Evolutionary conservation across 106 monocot genomes (phyloP), one percentile per base, ranked within the genome.

Genomic region (Xerophyta viscosa): DNA sequence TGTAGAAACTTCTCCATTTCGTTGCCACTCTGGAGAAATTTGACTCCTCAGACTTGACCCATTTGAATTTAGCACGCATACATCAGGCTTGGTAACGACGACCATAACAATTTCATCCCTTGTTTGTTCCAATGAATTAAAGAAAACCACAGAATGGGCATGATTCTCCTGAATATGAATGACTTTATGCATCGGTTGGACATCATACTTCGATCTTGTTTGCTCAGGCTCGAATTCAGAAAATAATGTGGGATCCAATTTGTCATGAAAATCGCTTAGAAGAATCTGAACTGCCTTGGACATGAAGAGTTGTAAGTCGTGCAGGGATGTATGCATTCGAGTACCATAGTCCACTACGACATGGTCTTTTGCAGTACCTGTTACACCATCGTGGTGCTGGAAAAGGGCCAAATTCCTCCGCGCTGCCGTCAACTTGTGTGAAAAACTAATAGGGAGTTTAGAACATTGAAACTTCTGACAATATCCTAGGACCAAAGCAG

Each of bases 311-410:
- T 96, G 77, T 65, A 96, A 65, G 53, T 96, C 96, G 11, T 82
- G 89, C 57, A 96, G 55, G 37, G 96, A 81, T 50, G 54, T 71
- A 52, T 82, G 79, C 96, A 96, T 96, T 55, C 96, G 65, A 29
- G 57, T 82, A 31, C 94, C 94, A 46, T 96, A 96, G 46, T 96
- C 96, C 50, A 62, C 65, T 8, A 96, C 82, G 20, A 89, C 96
- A 70, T 89, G 89, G 65, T 96, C 44, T 63, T 88, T 96, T 13
- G 96, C 96, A 31, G 96, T 96, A 26, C 96, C 96, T 37, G 96
- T 96, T 48, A 96, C 79, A 44, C 89, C 96, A 56, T 96, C 96
- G 41, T 96, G 96, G 74, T 96, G 96, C 68, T 96, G 96, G 45
- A 96, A 96, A 60, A 96, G 79, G 49, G 96, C 88, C 45, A 96